Evolutionary conservation across 306 rosid genomes (phyloP).

Genomic region (Betula pendula): DNA sequence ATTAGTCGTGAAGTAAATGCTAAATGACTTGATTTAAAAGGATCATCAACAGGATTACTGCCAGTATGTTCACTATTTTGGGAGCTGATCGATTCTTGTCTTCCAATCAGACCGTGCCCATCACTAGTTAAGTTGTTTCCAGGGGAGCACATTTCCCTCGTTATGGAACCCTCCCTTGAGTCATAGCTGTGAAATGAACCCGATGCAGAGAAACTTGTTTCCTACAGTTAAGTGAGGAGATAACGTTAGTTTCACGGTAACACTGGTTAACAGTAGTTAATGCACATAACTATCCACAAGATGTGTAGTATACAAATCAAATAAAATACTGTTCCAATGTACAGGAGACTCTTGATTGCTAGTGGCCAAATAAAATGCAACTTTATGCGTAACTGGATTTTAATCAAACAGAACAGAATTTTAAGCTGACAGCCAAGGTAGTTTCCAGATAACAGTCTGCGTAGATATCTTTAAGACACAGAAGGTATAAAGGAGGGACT

Average conservation of each 20-base stretch:
- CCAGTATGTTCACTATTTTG: slow-evolving; percentile 28
- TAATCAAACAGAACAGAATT: neutral
- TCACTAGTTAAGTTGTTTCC: slow-evolving; percentile 32
- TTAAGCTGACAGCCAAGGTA: neutral
- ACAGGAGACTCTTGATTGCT: slow-evolving; percentile 7
- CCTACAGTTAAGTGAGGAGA: slow-evolving; percentile 34
- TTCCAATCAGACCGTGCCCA: slow-evolving; percentile 28
- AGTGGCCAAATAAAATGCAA: neutral
- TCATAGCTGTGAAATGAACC: slow-evolving; percentile 46
- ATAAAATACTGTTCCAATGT: neutral
- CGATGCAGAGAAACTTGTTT: slow-evolving; percentile 46
- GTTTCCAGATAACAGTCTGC: neutral
- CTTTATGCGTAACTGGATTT: neutral
- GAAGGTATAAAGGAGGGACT: neutral
- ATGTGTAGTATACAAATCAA: neutral
- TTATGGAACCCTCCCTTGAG: slow-evolving; percentile 36
- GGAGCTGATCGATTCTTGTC: slow-evolving; percentile 43
- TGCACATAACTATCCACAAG: neutral
- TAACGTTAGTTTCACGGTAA: slow-evolving; percentile 13
- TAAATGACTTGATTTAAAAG: slow-evolving; percentile 28
- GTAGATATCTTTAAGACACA: neutral
- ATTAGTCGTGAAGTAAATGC: slow-evolving; percentile 35
- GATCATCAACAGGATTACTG: slow-evolving; percentile 5
- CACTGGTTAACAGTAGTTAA: neutral
- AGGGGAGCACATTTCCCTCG: slow-evolving; percentile 29